Base-by-base conservation (phyloP, 2,329 filamentous ascomycete species). In the Monosporascus ibericus region DNA sequence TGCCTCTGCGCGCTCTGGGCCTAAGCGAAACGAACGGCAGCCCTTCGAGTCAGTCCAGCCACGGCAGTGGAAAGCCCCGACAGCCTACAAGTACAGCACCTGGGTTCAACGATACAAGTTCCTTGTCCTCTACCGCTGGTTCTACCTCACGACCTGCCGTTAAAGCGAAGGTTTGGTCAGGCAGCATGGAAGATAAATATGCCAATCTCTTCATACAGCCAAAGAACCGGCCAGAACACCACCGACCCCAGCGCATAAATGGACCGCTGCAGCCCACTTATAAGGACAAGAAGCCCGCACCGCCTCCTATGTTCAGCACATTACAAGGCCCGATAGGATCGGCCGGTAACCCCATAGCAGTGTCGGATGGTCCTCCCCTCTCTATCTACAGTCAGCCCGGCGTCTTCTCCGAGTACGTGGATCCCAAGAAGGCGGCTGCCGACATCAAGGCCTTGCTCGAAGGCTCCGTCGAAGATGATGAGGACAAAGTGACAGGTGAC, bases 361-460 rank as follows among this genome's bases (percentile, higher is more conserved):
- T 68, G 22, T 24, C 54, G 5, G 65, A 68, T 44, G 52, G 49
- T 20, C 49, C 50, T 30, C 55, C 63, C 37, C 53, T 61, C 55
- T 62, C 66, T 1, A 63, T 58, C 6, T 74, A 73, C 50, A 68
- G 59, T 27, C 66, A 70, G 52, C 64, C 68, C 30, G 69, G 65
- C n/a, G 73, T 78, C n/a, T 72, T 75, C 51, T 71, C 75, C 2
- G 75, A 82, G 55, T 90, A 88, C 59, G 83, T 87, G 6, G 87
- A 92, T 58, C 82, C 86, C 0, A 75, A 75, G 53, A 86, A 89
- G 66, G 88, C 89, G 11, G 83, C 81, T 48, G 85, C 85, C 47
- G 88, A 92, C 59, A 77, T 94, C 58, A 94, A 94, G 66, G 87
- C 86, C 7, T 69, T 94, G n/a, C 75, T 94, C 1, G 89, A 92